Evolutionary conservation across 306 rosid genomes (phyloP).

Genomic region (Cicer arietinum): DNA sequence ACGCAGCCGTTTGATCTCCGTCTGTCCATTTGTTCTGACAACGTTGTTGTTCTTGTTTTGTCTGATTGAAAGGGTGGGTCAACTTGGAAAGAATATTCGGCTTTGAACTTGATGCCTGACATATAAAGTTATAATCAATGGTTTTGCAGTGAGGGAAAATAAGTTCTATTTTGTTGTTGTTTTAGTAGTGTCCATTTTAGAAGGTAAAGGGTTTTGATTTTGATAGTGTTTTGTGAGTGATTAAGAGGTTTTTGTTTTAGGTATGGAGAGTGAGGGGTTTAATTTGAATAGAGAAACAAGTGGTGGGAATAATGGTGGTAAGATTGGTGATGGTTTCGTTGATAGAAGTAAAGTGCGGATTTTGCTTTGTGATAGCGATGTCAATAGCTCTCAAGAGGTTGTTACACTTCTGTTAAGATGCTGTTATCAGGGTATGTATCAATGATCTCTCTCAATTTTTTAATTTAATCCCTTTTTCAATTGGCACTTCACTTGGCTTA

Average conservation of each 20-base stretch:
- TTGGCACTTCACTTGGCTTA: not conserved
- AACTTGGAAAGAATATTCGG: not conserved
- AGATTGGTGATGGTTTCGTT: constrained; percentile 70
- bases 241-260: not conserved
- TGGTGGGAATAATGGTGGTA: constrained; percentile 46
- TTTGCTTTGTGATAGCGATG: constrained; percentile 83
- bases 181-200: constrained; percentile 4
- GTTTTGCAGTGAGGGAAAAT: constrained; percentile 7
- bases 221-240: constrained; percentile 20
- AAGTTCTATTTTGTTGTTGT: constrained; percentile 41
- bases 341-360: constrained; percentile 94
- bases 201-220: not conserved
- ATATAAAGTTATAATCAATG: constrained; percentile 35
- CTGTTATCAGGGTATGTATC: constrained; percentile 77
- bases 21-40: not conserved
- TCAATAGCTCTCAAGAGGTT: constrained; percentile 75
- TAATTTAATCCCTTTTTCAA: not conserved
- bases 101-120: constrained; percentile 9
- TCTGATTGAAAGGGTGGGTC: not conserved
- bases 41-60: not conserved
- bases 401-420: constrained; percentile 78
- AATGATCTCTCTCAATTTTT: not conserved
- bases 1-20: constrained; percentile 20
- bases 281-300: constrained; percentile 63
- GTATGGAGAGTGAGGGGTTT: constrained; percentile 63